Percentiles rank a stretch among this genome's conserved stretches.
phyloP scores from a whole-genome alignment of 192 early-diverging fungal species.

The Entomortierella chlamydospora region DNA sequence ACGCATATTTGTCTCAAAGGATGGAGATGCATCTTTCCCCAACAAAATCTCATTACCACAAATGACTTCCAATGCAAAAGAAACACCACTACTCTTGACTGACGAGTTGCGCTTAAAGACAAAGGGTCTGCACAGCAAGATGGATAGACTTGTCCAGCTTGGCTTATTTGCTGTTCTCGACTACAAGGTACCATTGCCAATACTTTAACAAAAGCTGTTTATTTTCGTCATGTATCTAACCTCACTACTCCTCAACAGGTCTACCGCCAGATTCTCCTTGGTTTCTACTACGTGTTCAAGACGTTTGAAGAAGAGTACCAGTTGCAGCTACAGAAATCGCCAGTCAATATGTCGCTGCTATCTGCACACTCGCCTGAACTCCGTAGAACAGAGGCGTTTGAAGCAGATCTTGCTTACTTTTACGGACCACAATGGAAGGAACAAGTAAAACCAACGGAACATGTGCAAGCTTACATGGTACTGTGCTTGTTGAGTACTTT shows the following conservation, averaged over 20 bases:
- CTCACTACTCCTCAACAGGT: slow-evolving; percentile 11
- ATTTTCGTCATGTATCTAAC: too few relatives aligned
- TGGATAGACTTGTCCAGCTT: slow-evolving; percentile 32
- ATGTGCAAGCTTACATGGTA: slow-evolving; percentile 32
- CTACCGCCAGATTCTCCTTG: slow-evolving; percentile 41
- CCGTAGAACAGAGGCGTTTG: slow-evolving; percentile 28
- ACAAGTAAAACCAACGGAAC: slow-evolving; percentile 15
- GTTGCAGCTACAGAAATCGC: not conserved
- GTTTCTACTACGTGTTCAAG: slow-evolving; percentile 47
- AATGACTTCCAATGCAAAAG: too few relatives aligned
- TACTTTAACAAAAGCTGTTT: too few relatives aligned
- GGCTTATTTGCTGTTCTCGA: slow-evolving; percentile 46
- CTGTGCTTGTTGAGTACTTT: too few relatives aligned
- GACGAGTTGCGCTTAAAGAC: slow-evolving; percentile 42
- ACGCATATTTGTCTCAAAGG: too few relatives aligned
- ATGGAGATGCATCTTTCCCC: too few relatives aligned
- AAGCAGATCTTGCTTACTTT: slow-evolving; percentile 37
- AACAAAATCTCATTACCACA: too few relatives aligned
- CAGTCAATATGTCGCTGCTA: slow-evolving; percentile 19
- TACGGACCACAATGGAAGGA: slow-evolving; percentile 37
- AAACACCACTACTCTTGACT: slow-evolving; percentile 7
- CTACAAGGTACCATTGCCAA: slow-evolving; percentile 14
- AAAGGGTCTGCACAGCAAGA: slow-evolving; percentile 30
- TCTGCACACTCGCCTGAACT: slow-evolving; percentile 31
- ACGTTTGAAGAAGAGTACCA: slow-evolving; percentile 19